phyloP scores from a whole-genome alignment of 805 yeast species.

The Kodamaea kaohsiungensis region DNA sequence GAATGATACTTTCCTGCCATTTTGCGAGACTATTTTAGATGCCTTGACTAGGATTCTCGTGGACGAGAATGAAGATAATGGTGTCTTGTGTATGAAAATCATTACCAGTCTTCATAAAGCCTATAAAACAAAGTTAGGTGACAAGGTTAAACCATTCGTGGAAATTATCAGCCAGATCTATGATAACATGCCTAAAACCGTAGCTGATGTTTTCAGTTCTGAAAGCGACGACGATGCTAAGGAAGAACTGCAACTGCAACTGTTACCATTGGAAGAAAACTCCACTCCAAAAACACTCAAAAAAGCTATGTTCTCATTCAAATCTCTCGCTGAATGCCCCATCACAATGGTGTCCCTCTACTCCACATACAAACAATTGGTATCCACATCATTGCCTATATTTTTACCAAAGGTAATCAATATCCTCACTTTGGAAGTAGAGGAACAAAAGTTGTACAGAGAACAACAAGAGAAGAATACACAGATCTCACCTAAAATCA shows the following conservation, averaged over 20 bases:
- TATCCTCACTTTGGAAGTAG: conserved; percentile 74
- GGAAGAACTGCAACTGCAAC: conserved; percentile 19
- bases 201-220: conserved; percentile 61
- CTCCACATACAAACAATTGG: conserved; percentile 79
- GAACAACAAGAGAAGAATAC: conserved; percentile 48
- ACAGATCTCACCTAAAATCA: conserved; percentile 73
- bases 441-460: conserved; percentile 56
- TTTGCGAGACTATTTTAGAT: conserved; percentile 60
- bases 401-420: conserved; percentile 83
- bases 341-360: conserved; percentile 92
- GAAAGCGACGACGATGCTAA: conserved; percentile 17
- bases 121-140: conserved; percentile 66
- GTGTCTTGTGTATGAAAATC: conserved; percentile 85
- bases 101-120: conserved; percentile 84
- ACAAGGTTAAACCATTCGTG: conserved; percentile 76
- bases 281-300: conserved; percentile 51
- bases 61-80: conserved; percentile 92
- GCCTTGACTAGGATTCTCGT: conserved; percentile 59
- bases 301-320: conserved; percentile 79
- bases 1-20: conserved; percentile 78
- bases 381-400: conserved; percentile 65
- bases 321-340: conserved; percentile 93
- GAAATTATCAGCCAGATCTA: conserved; percentile 75
- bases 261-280: conserved; percentile 35
- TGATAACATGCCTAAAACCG: conserved; percentile 74